Evolutionary conservation across 1,139 yeast species (phyloP), one percentile per base, ranked within the genome.

Genomic region (Geotrichum restrictum): DNA sequence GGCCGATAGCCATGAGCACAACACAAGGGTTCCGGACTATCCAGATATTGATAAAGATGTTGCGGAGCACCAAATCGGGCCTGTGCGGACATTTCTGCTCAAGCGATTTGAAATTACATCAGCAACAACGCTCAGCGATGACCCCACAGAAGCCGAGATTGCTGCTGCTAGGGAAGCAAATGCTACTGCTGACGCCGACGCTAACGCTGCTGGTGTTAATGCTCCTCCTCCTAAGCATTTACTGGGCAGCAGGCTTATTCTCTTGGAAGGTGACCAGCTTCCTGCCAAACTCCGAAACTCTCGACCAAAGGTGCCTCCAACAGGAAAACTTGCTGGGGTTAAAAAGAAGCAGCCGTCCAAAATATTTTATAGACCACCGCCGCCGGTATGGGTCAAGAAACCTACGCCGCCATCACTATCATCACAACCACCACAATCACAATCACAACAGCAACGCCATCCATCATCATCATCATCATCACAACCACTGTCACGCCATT

Each of bases 231-330:
- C n/a, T n/a, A n/a, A n/a, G n/a, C n/a, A n/a, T n/a, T n/a, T n/a
- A n/a, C 39, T 19, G 13, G 11, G 5, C 21, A 29, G 36, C 36
- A 34, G 29, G 21, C 68, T 70, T 22, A 72, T 60, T 36, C 56
- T 71, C 31, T 73, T 83, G 33, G 96, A 88, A 64, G 96, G 88
- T 62, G 95, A 86, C 38, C 88, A 84, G 54, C 74, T 88, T 60
- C 89, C 95, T 1, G 82, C 85, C 57, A 85, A 86, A 60, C 93
- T 85, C 66, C 74, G 91, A 49, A 82, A 84, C 57, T 77, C 80
- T n/a, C 78, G 94, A 58, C 88, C 96, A 1, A 83, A 93, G 63
- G 74, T 93, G 46, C 97, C 98, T 1, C 97, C 98, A 0, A 88
- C 91, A 10, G 98, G 98, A 45, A 91, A 88, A 67, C 87, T 93